Evolutionary conservation across 129 eudicot genomes (phyloP).

Genomic region (Glebionis coronaria): DNA sequence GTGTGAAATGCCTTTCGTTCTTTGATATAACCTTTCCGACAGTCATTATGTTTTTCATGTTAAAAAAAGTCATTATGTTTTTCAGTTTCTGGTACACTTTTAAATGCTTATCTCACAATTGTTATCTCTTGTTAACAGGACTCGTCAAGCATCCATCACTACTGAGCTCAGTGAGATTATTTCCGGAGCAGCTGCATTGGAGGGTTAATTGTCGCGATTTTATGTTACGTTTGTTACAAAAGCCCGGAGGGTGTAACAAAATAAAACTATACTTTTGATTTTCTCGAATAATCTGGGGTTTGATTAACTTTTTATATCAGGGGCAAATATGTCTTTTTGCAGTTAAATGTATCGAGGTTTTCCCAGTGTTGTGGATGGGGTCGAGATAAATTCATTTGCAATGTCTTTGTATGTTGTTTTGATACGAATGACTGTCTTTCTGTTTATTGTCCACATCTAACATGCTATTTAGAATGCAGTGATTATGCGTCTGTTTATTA

Average conservation of each 20-base stretch:
- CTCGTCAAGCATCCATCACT: conserved; percentile 99
- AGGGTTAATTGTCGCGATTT: conserved; percentile 46
- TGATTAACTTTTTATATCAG: conserved; percentile 18
- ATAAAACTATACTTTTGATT: conserved; percentile 30
- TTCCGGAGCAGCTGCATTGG: conserved; percentile 96
- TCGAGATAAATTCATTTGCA: conserved; percentile 14
- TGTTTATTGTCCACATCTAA: background rate
- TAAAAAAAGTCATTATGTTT: too few relatives aligned
- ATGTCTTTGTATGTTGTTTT: conserved; percentile 29
- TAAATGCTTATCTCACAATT: background rate
- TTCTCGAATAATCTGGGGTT: conserved; percentile 26
- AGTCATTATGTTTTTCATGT: too few relatives aligned
- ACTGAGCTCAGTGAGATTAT: conserved; percentile 90
- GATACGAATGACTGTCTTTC: background rate
- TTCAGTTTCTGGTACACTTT: background rate
- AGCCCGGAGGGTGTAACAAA: conserved; percentile 42
- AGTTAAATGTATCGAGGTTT: conserved; percentile 18
- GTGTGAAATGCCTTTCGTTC: background rate
- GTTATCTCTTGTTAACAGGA: conserved; percentile 41
- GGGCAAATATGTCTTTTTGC: conserved; percentile 26
- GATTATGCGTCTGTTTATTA: background rate
- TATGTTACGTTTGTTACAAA: conserved; percentile 11
- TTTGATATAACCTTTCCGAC: background rate
- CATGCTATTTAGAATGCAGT: background rate
- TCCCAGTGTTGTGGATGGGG: conserved; percentile 20